Evolutionary conservation across 1,139 yeast species (phyloP).

Genomic region (Eremothecium gossypii): DNA sequence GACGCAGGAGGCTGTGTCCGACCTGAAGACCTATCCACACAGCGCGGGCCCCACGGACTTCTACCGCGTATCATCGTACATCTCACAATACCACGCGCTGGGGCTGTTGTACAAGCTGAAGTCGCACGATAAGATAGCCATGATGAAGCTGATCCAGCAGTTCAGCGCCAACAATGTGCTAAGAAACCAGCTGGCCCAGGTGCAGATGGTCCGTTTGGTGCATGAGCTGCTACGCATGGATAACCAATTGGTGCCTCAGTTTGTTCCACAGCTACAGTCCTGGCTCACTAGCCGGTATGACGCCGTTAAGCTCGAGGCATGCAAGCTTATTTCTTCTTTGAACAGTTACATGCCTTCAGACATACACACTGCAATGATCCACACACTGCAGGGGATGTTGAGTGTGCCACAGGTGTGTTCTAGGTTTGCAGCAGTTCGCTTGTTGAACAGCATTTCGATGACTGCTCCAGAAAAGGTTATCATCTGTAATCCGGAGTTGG

Average conservation of each 20-base stretch:
- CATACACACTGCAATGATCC: conserved; percentile 56
- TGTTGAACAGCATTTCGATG: conserved; percentile 77
- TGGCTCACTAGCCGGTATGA: conserved; percentile 80
- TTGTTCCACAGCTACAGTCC: conserved; percentile 56
- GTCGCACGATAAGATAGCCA: conserved; percentile 88
- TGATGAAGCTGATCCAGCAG: conserved; percentile 81
- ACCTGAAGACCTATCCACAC: conserved; percentile 53
- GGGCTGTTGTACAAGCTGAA: conserved; percentile 83
- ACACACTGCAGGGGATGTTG: conserved; percentile 65
- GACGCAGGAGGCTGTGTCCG: conserved; percentile 78
- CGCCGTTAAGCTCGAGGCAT: conserved; percentile 90
- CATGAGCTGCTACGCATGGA: conserved; percentile 47
- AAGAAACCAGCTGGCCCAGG: conserved; percentile 67
- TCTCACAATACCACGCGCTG: conserved; percentile 92
- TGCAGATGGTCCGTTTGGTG: conserved; percentile 77
- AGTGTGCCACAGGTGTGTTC: conserved; percentile 87
- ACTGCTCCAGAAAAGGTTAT: conserved; percentile 69
- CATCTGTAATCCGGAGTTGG: conserved; percentile 72
- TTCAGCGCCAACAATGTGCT: conserved; percentile 49
- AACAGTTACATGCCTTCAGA: conserved; percentile 47
- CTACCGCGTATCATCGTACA: conserved; percentile 59
- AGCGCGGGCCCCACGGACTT: conserved; percentile 29
- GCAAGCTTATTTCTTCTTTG: conserved; percentile 64
- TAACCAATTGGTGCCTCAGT: conserved; percentile 29
- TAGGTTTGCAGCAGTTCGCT: conserved; percentile 86